A percentile compares a stretch with the other conserved stretches of the same genome.
Evolutionary conservation across 805 yeast genomes (phyloP).

Genomic region (Yamadazyma endophytica): DNA sequence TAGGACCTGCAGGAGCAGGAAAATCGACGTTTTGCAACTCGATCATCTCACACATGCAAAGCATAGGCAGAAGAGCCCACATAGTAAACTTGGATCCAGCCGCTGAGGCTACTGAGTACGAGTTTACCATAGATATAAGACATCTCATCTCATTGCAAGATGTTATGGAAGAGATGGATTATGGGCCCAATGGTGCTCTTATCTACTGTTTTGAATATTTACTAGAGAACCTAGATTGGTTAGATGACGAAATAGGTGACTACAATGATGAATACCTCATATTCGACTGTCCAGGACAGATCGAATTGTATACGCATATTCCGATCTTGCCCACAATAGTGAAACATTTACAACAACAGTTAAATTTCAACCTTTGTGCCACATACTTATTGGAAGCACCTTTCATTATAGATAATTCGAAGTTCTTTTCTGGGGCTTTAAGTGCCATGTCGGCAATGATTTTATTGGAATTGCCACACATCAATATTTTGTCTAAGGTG

Average conservation of each 20-base stretch:
- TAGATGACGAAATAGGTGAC: conserved; percentile 96
- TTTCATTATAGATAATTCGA: conserved; percentile 83
- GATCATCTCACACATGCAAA: conserved; percentile 80
- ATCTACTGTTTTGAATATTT: conserved; percentile 92
- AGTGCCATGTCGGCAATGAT: conserved; percentile 99
- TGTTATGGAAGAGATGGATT: conserved; percentile 89
- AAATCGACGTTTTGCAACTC: conserved; percentile 89
- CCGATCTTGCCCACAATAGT: conserved; percentile 90
- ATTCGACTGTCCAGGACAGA: conserved; percentile 93
- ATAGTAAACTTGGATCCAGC: conserved; percentile 96
- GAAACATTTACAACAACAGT: conserved; percentile 71
- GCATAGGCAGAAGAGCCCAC: conserved; percentile 89
- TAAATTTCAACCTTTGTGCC: conserved; percentile 88
- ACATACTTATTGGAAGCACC: conserved; percentile 92
- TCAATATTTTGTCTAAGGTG: conserved; percentile 80
- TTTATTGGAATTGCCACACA: conserved; percentile 88
- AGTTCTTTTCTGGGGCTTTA: conserved; percentile 92
- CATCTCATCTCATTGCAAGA: conserved; percentile 88
- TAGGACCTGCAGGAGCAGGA: conserved; percentile 99
- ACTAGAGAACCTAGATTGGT: conserved; percentile 89
- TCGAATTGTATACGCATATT: conserved; percentile 89
- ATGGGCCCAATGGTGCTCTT: conserved; percentile 95
- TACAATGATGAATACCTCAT: conserved; percentile 90
- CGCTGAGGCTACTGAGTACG: conserved; percentile 88
- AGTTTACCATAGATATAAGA: conserved; percentile 87